Evolutionary conservation across 495 filamentous ascomycete species (phyloP).

Genomic region (Hypoxylon lienhwacheense): DNA sequence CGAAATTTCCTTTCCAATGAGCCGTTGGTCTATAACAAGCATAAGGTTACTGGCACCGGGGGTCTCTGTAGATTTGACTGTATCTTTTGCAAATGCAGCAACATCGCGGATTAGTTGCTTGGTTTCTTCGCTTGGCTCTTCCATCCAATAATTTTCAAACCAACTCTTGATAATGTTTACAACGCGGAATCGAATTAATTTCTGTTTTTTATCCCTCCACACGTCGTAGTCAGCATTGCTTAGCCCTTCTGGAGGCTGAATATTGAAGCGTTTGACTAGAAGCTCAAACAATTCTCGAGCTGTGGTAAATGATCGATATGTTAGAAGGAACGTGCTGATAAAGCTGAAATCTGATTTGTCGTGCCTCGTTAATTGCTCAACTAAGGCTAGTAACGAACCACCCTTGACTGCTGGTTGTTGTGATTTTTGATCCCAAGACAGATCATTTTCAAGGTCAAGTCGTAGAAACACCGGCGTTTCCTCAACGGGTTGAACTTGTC

Average conservation of each 20-base stretch:
- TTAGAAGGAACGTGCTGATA: conserved; percentile 96
- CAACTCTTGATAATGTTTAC: conserved; percentile 98
- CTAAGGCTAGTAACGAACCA: conserved; percentile 82
- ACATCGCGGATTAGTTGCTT: conserved; percentile 84
- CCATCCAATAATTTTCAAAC: conserved; percentile 99
- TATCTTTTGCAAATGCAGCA: conserved; percentile 86
- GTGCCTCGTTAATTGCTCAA: conserved; percentile 95
- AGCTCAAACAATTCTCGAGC: conserved; percentile 90
- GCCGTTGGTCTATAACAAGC: conserved; percentile 80
- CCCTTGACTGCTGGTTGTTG: conserved; percentile 76
- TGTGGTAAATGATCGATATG: conserved; percentile 91
- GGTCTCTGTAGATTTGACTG: conserved; percentile 88
- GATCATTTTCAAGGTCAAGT: conserved; percentile 87
- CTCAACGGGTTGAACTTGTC: conserved; percentile 58
- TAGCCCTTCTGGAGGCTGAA: conserved; percentile 88
- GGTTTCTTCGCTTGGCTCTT: conserved; percentile 78
- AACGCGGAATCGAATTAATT: conserved; percentile 89
- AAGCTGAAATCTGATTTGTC: conserved; percentile 94
- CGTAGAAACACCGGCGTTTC: conserved; percentile 81
- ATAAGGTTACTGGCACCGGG: conserved; percentile 80
- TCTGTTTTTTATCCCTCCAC: conserved; percentile 94
- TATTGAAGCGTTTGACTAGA: conserved; percentile 84
- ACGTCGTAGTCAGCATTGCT: conserved; percentile 72
- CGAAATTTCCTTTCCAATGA: conserved; percentile 84
- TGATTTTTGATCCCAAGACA: conserved; percentile 82